Evolutionary conservation across 306 rosid genomes (phyloP).

Genomic region (Albizia julibrissin): DNA sequence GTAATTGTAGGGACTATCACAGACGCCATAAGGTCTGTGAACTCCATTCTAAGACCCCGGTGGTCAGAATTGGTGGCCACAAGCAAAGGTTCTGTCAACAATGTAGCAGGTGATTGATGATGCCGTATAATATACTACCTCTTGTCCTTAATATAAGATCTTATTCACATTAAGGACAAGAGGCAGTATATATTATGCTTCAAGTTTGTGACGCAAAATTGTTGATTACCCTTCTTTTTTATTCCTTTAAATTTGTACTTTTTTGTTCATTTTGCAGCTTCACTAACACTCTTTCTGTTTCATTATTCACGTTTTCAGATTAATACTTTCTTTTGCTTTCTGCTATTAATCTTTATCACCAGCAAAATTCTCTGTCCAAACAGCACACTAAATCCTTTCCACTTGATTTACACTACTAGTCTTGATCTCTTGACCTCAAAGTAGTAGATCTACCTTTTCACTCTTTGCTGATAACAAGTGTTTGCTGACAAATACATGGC

Average conservation of each 20-base stretch:
- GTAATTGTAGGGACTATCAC: slow-evolving; percentile 82
- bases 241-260: slow-evolving; percentile 27
- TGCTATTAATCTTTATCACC: slow-evolving; percentile 14
- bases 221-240: not conserved
- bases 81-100: slow-evolving; percentile 97
- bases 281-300: slow-evolving; percentile 19
- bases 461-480: not conserved
- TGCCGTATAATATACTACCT: not conserved
- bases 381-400: not conserved
- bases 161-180: too few species aligned
- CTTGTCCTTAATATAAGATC: too few species aligned
- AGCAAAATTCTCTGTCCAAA: not conserved
- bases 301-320: not conserved
- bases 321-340: slow-evolving; percentile 29
- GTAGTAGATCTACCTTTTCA: not conserved
- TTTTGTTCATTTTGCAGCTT: slow-evolving; percentile 37
- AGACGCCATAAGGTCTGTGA: slow-evolving; percentile 98
- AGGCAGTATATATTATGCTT: not conserved
- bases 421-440: not conserved
- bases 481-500: slow-evolving; percentile 1
- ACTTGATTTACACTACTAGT: not conserved
- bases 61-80: slow-evolving; percentile 76
- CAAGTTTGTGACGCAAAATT: not conserved
- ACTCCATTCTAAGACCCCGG: slow-evolving; percentile 84
- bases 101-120: slow-evolving; percentile 72